A percentile compares a stretch with the other conserved stretches of the same genome.
Evolutionary conservation across 2,329 filamentous ascomycete species (phyloP).

Genomic region (Chrysosporium keratinophilum): DNA sequence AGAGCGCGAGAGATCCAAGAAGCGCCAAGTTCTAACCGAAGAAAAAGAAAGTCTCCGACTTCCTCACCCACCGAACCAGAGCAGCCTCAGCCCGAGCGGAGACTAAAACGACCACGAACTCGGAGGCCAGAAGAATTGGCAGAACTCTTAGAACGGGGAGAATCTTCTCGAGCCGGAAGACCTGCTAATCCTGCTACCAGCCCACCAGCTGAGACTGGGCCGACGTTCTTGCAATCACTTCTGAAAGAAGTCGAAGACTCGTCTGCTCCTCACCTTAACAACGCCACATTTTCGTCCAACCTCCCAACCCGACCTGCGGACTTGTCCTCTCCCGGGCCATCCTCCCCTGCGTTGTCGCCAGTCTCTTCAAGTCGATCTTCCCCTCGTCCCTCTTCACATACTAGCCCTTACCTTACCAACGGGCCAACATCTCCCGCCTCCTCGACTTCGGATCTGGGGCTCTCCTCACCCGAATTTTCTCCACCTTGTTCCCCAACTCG

Average conservation of each 20-base stretch:
- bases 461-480: constrained; percentile 65
- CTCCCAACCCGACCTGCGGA: constrained; percentile 18
- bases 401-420: constrained; percentile 48
- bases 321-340: constrained; percentile 22
- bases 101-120: constrained; percentile 77
- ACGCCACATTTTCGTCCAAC: constrained; percentile 28
- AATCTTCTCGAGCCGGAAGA: constrained; percentile 30
- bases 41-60: constrained; percentile 67
- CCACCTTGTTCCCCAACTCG: constrained; percentile 43
- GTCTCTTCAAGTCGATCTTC: constrained; percentile 50
- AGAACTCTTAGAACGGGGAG: constrained; percentile 25
- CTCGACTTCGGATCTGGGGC: constrained; percentile 61
- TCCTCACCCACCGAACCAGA: constrained; percentile 58
- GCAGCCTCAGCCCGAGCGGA: constrained; percentile 62
- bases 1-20: constrained; percentile 62
- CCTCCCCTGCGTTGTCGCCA: constrained; percentile 35
- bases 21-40: constrained; percentile 33
- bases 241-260: constrained; percentile 72
- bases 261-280: constrained; percentile 23
- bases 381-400: constrained; percentile 55
- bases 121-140: constrained; percentile 51
- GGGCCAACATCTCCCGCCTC: constrained; percentile 59
- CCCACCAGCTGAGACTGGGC: constrained; percentile 29
- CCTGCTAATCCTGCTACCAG: constrained; percentile 22
- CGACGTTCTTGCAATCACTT: constrained; percentile 76